These are phyloP conservation scores for Aspergillus alliaceus DNA, from an alignment of 2,329 filamentous ascomycete genomes.

Conservation along the genomic window DNA sequence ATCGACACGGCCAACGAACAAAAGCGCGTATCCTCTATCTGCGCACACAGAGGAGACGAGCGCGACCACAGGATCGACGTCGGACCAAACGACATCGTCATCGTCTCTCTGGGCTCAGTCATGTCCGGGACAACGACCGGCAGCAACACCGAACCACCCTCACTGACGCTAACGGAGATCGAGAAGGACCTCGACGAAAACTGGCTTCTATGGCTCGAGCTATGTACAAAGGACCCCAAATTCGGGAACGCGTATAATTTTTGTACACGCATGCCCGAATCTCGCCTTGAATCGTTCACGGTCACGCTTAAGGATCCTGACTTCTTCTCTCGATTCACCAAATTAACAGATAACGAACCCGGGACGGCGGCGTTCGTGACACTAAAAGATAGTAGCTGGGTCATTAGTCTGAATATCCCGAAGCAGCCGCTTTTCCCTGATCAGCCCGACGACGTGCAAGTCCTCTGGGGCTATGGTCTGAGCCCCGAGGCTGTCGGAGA, in stretches of 20 bases:
- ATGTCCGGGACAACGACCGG: constrained; percentile 37
- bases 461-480: constrained; percentile 45
- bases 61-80: constrained; percentile 22
- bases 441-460: constrained; percentile 34
- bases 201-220: constrained; percentile 45
- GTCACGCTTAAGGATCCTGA: constrained; percentile 36
- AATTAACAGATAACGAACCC: constrained; percentile 33
- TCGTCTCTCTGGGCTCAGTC: constrained; percentile 42
- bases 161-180: constrained; percentile 23
- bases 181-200: constrained; percentile 37
- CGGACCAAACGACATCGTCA: constrained; percentile 35
- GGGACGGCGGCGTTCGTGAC: constrained; percentile 39
- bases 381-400: constrained; percentile 43
- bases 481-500: constrained; percentile 38
- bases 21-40: constrained; percentile 26
- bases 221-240: constrained; percentile 35
- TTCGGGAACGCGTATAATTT: constrained; percentile 46
- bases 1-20: constrained; percentile 10
- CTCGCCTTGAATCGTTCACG: constrained; percentile 44
- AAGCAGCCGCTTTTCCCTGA: constrained; percentile 44
- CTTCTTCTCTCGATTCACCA: constrained; percentile 28
- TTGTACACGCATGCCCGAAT: constrained; percentile 35
- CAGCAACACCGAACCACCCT: constrained; percentile 30
- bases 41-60: constrained; percentile 18
- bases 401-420: constrained; percentile 42